Base-by-base conservation (phyloP, 257 asterid genomes). In the Lithospermum erythrorhizon region DNA sequence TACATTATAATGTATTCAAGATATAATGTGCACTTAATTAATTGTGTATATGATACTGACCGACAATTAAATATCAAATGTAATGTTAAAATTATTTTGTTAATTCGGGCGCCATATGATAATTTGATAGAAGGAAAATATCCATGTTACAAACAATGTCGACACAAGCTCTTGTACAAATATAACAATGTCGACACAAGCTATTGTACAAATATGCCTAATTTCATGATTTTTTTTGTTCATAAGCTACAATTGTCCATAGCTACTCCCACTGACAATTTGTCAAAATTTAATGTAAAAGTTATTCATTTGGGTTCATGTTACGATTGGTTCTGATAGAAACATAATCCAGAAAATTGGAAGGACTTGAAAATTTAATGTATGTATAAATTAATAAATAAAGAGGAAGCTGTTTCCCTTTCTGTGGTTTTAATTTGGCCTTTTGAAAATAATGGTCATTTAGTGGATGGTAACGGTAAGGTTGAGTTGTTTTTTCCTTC, bases 381-480 rank as follows among this genome's bases (percentile, higher is more conserved):
- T 41, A 41, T 41, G 45, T 41, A 13, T 23, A 53, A 19, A 14
- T 3, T 15, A 27, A 22, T 22, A 4, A 13, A 56, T 1, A 21
- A 55, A 55, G 23, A 20, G 59, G 32, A 20, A 11, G 59, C 4
- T 41, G 27, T 20, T 20, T 14, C 8, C 0, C 18, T 55, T 17
- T 23, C 59, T 6, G 2, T 51, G 45, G 30, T 47, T 27, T 27
- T 25, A 27, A 27, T 27, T 60, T 60, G 23, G 15, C 64, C 52
- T 60, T 60, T 61, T 61, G 64, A 19, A 56, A 24, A 11, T 24
- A 27, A 56, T 56, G 8, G 45, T 41, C 37, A n/a, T 37, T 47
- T 61, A 16, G 17, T 53, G 65, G 57, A 53, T 20, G 20, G 65
- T 41, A 61, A 61, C 57, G 58, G 65, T 61, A 25, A 61, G 22